Percentiles rank a stretch among this genome's conserved stretches.
Evolutionary conservation across 495 filamentous ascomycete genomes (phyloP).

Genomic region (Aspergillus sclerotiicarbonarius): DNA sequence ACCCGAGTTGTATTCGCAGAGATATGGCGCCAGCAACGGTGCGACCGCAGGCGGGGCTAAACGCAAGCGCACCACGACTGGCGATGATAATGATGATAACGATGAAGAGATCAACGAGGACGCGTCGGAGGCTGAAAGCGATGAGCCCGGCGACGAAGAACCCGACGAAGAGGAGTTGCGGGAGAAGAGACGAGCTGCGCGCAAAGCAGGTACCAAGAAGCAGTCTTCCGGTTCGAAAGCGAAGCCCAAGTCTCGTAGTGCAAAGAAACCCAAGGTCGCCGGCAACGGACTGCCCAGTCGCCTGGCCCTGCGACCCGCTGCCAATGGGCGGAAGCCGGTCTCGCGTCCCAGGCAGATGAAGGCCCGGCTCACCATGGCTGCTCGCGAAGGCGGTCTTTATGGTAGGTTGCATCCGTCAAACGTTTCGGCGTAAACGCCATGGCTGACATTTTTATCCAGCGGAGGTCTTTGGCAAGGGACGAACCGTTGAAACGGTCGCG

Average conservation of each 20-base stretch:
- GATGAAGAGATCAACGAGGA: constrained; percentile 55
- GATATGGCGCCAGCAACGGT: constrained; percentile 29
- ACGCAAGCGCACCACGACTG: constrained; percentile 50
- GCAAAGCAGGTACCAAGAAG: constrained; percentile 61
- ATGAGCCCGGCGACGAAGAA: constrained; percentile 49
- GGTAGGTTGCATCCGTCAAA: constrained; percentile 48
- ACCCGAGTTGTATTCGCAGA: constrained; percentile 63
- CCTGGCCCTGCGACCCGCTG: constrained; percentile 48
- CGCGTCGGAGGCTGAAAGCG: constrained; percentile 51
- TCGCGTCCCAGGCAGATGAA: constrained; percentile 53
- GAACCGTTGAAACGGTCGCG: constrained; percentile 70
- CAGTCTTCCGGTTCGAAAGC: constrained; percentile 40
- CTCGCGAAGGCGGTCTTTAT: constrained; percentile 69
- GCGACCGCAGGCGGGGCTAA: constrained; percentile 43
- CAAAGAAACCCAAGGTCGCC: constrained; percentile 56
- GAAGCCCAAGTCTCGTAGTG: constrained; percentile 27
- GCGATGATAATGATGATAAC: constrained; percentile 30
- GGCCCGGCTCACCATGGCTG: constrained; percentile 61
- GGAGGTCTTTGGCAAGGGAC: constrained; percentile 74
- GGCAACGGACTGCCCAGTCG: constrained; percentile 55
- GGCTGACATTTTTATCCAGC: constrained; percentile 45
- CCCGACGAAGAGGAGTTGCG: constrained; percentile 67
- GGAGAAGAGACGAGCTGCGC: constrained; percentile 50
- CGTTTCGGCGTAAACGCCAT: not conserved
- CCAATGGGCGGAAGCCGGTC: constrained; percentile 40